Evolutionary conservation across 192 early-diverging fungal genomes (phyloP).

Genomic region (Umbelopsis isabellina): DNA sequence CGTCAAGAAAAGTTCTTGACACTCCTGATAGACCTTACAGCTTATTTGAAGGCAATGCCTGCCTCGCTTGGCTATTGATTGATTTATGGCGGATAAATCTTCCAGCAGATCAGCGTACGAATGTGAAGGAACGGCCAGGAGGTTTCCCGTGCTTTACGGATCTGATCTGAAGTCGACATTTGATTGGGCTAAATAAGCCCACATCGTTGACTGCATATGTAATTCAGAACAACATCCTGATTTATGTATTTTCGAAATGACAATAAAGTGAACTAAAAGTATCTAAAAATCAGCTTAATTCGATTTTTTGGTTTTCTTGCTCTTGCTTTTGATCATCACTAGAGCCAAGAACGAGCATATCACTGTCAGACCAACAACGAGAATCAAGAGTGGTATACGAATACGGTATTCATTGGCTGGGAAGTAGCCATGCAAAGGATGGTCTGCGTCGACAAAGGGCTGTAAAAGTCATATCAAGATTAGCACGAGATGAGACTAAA

Average conservation of each 20-base stretch:
- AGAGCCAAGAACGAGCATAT: slow-evolving; percentile 80
- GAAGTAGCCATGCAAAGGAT: slow-evolving; percentile 77
- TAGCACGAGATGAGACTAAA: neutral
- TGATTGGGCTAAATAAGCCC: too few relatives aligned
- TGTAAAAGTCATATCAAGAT: slow-evolving; percentile 25
- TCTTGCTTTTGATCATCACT: slow-evolving; percentile 76
- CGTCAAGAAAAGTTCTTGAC: neutral
- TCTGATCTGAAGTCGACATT: neutral
- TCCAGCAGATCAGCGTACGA: neutral
- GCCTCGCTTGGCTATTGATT: slow-evolving; percentile 10
- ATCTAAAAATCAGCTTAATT: slow-evolving; percentile 11
- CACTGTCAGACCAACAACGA: slow-evolving; percentile 77
- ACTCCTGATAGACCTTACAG: neutral
- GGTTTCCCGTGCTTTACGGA: slow-evolving; percentile 10
- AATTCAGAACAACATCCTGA: too few relatives aligned
- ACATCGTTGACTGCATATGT: too few relatives aligned
- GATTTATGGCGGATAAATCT: neutral
- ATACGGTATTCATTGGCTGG: slow-evolving; percentile 87
- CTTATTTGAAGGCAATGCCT: slow-evolving; percentile 8
- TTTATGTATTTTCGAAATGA: neutral
- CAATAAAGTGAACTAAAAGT: neutral
- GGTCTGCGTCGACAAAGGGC: slow-evolving; percentile 83
- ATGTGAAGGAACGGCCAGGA: neutral
- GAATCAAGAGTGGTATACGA: slow-evolving; percentile 78
- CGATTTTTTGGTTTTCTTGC: slow-evolving; percentile 28